Base-by-base conservation (phyloP, 768 basidiomycete species). In the Mycena belliarum region DNA sequence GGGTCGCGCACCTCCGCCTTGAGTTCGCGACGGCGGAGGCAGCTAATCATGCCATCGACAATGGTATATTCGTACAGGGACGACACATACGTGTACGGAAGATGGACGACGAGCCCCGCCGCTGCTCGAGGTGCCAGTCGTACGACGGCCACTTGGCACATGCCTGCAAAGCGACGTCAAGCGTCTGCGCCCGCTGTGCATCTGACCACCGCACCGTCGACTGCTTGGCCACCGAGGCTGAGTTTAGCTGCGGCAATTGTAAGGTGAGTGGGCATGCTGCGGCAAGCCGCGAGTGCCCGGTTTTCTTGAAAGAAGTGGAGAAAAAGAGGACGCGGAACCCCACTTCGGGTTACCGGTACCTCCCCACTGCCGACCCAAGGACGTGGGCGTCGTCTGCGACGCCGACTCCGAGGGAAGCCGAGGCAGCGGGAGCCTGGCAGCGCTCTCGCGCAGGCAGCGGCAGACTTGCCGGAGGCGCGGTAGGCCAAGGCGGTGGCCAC, bases 11-110 rank as follows among this genome's bases (percentile, higher is more conserved):
- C 21, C 12, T 37, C 10, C 35, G 15, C n/a, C 18, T 66, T 1
- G 54, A 52, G 0, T 44, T 66, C 20, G 26, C 29, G 28, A 4
- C 0, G 3, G 2, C 26, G 3, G 53, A 55, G 4, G 46, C 37
- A 10, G 53, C 46, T 14, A 55, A 55, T 40, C 53, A 55, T 11
- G 45, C 45, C 38, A 55, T 55, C 20, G 53, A 55, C 53, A 21
- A 48, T 10, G 53, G 53, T 0, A 2, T 55, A 3, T 55, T 21
- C 18, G 2, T 44, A 9, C 42, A 45, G 24, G 52, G 52, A 6
- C 16, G 3, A 4, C 23, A 14, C 24, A 4, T 25, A 1, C 25
- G n/a, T 2, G 43, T 45, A 1, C 52, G 53, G 3, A 52, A 42
- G 40, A 20, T 20, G 4, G 38, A 41, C n/a, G n/a, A 52, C 11